Base-by-base conservation (phyloP, 2,329 filamentous ascomycete species). In the Cordyceps militaris region DNA sequence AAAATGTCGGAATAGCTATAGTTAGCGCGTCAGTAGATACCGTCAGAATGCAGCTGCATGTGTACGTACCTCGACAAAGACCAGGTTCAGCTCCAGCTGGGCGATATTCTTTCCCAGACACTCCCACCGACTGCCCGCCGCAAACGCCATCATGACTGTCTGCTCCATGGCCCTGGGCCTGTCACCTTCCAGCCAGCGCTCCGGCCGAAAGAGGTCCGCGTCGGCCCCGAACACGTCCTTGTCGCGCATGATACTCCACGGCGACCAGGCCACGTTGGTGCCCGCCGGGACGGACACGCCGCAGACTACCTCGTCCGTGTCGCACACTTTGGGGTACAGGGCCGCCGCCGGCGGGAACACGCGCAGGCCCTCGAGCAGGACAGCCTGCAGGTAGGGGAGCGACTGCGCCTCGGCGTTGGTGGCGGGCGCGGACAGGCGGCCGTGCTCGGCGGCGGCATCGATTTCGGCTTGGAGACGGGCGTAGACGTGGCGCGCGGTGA, bases 401-500 rank as follows among this genome's bases (percentile, higher is more conserved):
- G 63, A 62, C 42, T 63, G 61, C 3, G 68, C 66, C 57, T 69
- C 65, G 16, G 63, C 60, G 43, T 68, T 63, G 24, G 56, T 58
- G 60, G 66, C 63, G 14, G 56, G 56, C 3, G 38, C 38, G 19
- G 65, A 49, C 1, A 61, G 48, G 19, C 55, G 53, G 1, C 47
- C 38, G 3, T 36, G 13, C 11, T 19, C 9, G n/a, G 36, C 24
- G 14, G 58, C 62, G 19, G 48, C 61, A 38, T 74, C 70, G 44
- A 79, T 73, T 61, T 82, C 79, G 0, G 63, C 63, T 10, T 74
- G 71, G 1, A 82, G 66, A 13, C 70, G 72, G 4, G 61, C 55
- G 56, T 76, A 73, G 0, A 78, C 70, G 2, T 67, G 67, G 0
- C 75, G 76, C 34, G 72, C 73, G n/a, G 73, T 77, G 36, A 74